Evolutionary conservation across 1,284 basidiomycete genomes (phyloP), one percentile per base, ranked within the genome.

Genomic region (Tilletiopsis washingtonensis): DNA sequence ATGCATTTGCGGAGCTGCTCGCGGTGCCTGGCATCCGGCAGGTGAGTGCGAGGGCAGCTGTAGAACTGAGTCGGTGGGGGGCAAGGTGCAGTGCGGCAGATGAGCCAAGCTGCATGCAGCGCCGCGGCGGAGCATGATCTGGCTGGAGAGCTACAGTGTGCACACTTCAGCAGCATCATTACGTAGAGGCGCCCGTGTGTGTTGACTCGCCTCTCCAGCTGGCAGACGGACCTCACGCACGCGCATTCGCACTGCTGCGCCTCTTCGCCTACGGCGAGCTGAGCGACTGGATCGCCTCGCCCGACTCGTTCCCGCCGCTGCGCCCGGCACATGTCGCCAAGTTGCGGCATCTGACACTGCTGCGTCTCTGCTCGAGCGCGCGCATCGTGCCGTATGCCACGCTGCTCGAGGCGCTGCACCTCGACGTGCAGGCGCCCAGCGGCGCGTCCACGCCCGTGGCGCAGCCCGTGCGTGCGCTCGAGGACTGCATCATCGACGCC

Each of bases 401-500:
- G 15, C 19, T 39, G n/a, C 5, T 15, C n/a, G 7, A 5, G 7
- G 37, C 37, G 15, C 19, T 19, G 5, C 20, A 5, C 9, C 20
- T 39, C 5, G 37, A 19, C 19, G 37, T 39, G 9, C 9, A n/a
- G 9, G 9, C 29, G 29, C 9, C 9, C 29, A n/a, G 29, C n/a
- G 29, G 9, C 40, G 26, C 27, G 34, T 41, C 25, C 15, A 25
- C 39, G 20, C 19, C n/a, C 17, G n/a, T 27, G 38, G 19, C 20
- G 14, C 17, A 12, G 5, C 32, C n/a, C 14, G 43, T 47, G 1
- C 48, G 63, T 7, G 85, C 87, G 57, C 81, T 97, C 3, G 93
- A 97, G 73, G 91, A 96, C 73, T 80, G 94, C 57, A 86, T 96
- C 72, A 96, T 98, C 72, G 91, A 96, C 64, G 84, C 85, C 7